Conservation (phyloP, 225 moss, liverwort and hornwort genomes). For the Polytrichum commune region DNA sequence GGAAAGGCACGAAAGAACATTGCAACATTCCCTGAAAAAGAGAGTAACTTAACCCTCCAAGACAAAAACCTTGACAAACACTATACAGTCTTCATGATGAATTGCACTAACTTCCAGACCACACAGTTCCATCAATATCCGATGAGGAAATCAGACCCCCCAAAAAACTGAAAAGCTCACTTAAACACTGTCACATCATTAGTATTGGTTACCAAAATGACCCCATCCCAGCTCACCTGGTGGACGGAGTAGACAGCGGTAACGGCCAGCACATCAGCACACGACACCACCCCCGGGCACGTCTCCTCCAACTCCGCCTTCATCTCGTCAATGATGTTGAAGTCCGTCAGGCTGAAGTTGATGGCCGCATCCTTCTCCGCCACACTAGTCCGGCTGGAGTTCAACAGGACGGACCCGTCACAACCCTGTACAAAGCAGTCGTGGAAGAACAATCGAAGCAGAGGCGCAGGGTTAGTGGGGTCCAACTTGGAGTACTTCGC, state of each 20-base stretch:
- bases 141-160: too few relatives aligned
- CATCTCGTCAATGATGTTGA: neutral
- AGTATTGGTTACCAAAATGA: too few relatives aligned
- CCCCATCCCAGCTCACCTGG: neutral
- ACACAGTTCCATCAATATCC: too few relatives aligned
- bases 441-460: constrained; percentile 1
- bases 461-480: neutral
- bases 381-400: neutral
- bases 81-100: too few relatives aligned
- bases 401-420: neutral
- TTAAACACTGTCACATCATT: too few relatives aligned
- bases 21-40: too few relatives aligned
- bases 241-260: neutral
- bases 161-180: too few relatives aligned
- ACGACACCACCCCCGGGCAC: neutral
- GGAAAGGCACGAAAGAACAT: too few relatives aligned
- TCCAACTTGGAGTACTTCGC: neutral
- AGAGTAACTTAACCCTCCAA: too few relatives aligned
- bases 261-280: neutral
- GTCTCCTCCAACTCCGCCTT: neutral
- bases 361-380: constrained; percentile 3
- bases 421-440: constrained; percentile 5
- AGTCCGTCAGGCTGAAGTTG: neutral
- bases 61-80: too few relatives aligned
- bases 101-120: too few relatives aligned